Percentiles rank a stretch among this genome's conserved stretches.
Evolutionary conservation across 164 flowering plant genomes (phyloP).

Genomic region (Vitis vinifera): ASM3070453v1 NC_081810.1:7787001-7787500

Average conservation of each 20-base stretch:
- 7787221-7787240: conserved; percentile 57
- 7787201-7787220: conserved; percentile 85
- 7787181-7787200: conserved; percentile 91
- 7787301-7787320: conserved; percentile 90
- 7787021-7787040: background rate
- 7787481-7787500: too few relatives aligned
- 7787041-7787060: background rate
- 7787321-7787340: conserved; percentile 72
- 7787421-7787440: background rate
- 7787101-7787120: conserved; percentile 80
- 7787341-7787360: conserved; percentile 83
- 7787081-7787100: conserved; percentile 56
- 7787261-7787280: conserved; percentile 75
- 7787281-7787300: conserved; percentile 82
- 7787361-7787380: conserved; percentile 76
- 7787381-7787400: conserved; percentile 94
- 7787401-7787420: conserved; percentile 54
- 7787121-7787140: conserved; percentile 76
- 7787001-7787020: conserved; percentile 69
- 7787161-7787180: conserved; percentile 69
- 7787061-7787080: conserved; percentile 7
- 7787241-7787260: conserved; percentile 92
- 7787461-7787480: too few relatives aligned
- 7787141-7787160: conserved; percentile 75
- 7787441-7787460: background rate